Base-by-base conservation (phyloP, 768 basidiomycete species). In the Baorangia bicolor region DNA sequence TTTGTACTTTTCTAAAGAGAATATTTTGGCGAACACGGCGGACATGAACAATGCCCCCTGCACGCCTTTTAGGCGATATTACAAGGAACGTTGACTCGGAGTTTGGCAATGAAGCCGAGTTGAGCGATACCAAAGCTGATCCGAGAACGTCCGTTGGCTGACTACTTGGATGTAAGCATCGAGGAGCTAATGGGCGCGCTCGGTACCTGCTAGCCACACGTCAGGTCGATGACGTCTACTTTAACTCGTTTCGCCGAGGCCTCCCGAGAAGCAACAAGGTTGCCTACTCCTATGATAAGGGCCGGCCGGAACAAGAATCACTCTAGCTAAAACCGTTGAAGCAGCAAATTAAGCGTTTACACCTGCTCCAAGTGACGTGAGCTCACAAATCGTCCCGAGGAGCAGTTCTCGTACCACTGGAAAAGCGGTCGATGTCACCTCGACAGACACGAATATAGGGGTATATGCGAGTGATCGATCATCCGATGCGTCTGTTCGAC, bases 21-120 rank as follows among this genome's bases (percentile, higher is more conserved):
- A 65, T 34, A 8, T 39, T 25, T 41, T 64, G 58, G 56, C 49
- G 49, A 59, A 61, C 53, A 61, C 31, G 57, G 57, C 68, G 68
- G 68, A 69, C 62, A 69, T 69, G 68, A 69, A 62, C 47, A 57
- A 58, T 44, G 51, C 61, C 55, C 28, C 50, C 48, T 55, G 51
- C 62, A 69, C 57, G 49, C 62, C 53, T 56, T 54, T 64, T 69
- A 67, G 62, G 64, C 65, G 67, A 68, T 51, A 66, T 67, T 59
- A 59, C 57, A 20, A 47, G 52, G 53, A 68, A 64, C 57, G 55
- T 56, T 51, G 49, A 40, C 49, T 12, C 12, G 33, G 1, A n/a
- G n/a, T n/a, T 55, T 37, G 39, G 40, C 61, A 25, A 21, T 34
- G 43, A 53, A 59, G 51, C 48, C 44, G 46, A 48, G 55, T 25